Conservation (phyloP, 2,329 filamentous ascomycete species). For the Sporothrix globosa region DNA sequence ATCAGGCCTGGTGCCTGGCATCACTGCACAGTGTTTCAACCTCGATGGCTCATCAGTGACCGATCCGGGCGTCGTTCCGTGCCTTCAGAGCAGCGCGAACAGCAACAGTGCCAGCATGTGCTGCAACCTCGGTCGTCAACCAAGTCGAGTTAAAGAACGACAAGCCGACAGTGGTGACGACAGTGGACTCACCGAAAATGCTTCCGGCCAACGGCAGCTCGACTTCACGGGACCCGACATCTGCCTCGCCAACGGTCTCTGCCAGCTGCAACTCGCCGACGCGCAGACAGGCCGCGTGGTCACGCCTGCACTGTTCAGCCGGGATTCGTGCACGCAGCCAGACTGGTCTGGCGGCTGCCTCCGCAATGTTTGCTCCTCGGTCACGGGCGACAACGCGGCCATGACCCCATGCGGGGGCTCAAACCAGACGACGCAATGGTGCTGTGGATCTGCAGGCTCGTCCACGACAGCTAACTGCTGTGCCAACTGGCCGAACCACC, state of each 20-base stretch:
- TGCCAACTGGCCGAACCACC: slow-evolving; percentile 29
- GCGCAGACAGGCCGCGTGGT: slow-evolving; percentile 14
- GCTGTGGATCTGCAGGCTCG: slow-evolving; percentile 27
- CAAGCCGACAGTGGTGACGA: neutral
- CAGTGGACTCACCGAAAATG: neutral
- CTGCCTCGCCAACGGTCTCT: slow-evolving; percentile 29
- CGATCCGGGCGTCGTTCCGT: slow-evolving; percentile 27
- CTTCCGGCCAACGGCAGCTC: neutral
- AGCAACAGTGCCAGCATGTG: slow-evolving; percentile 18
- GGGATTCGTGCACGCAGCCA: slow-evolving; percentile 26
- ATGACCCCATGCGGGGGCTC: slow-evolving; percentile 26
- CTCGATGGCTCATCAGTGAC: slow-evolving; percentile 29
- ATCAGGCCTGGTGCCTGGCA: slow-evolving; percentile 5
- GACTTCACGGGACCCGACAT: slow-evolving; percentile 23
- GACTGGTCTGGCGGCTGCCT: slow-evolving; percentile 30
- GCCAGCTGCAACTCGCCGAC: slow-evolving; percentile 13
- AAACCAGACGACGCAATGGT: slow-evolving; percentile 31
- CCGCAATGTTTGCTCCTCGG: slow-evolving; percentile 23
- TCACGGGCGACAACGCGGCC: neutral
- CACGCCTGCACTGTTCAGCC: slow-evolving; percentile 13
- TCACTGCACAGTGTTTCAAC: slow-evolving; percentile 28
- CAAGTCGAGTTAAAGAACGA: neutral
- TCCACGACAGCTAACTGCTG: slow-evolving; percentile 19
- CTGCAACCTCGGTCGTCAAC: slow-evolving; percentile 24
- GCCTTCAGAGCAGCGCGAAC: slow-evolving; percentile 1